Conservation (phyloP, 164 flowering plant species). For the Malania oleifera region DNA sequence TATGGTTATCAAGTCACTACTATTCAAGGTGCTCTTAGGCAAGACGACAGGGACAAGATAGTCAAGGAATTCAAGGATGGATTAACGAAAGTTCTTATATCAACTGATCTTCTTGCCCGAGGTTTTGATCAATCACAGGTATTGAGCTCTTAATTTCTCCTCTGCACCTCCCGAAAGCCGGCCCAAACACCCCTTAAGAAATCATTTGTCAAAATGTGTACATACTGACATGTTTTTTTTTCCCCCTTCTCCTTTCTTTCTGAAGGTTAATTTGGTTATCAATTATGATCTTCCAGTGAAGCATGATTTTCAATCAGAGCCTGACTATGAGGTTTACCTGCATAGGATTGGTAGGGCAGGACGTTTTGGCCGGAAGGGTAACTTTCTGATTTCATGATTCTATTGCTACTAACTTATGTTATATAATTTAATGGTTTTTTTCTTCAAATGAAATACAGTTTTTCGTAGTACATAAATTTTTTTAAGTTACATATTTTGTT, state of each 20-base stretch:
- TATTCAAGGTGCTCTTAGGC: slow-evolving; percentile 66
- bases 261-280: slow-evolving; percentile 78
- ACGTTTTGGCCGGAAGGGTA: slow-evolving; percentile 96
- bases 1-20: slow-evolving; percentile 76
- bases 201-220: too few relatives aligned
- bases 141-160: not conserved
- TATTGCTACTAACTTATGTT: not conserved
- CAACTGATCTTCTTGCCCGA: slow-evolving; percentile 92
- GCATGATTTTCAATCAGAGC: slow-evolving; percentile 36
- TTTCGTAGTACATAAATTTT: too few relatives aligned
- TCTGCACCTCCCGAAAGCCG: not conserved
- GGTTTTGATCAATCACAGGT: slow-evolving; percentile 98
- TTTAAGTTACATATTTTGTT: too few relatives aligned
- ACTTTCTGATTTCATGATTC: slow-evolving; percentile 6
- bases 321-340: slow-evolving; percentile 84
- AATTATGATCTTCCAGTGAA: slow-evolving; percentile 69
- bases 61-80: slow-evolving; percentile 89
- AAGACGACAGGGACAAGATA: slow-evolving; percentile 74
- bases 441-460: too few relatives aligned
- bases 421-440: too few relatives aligned
- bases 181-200: too few relatives aligned
- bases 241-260: not conserved
- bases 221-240: slow-evolving; percentile 5
- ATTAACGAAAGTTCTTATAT: slow-evolving; percentile 80
- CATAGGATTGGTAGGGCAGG: slow-evolving; percentile 97